Conservation (phyloP, 768 basidiomycete species). For the Pleurotus djamor region DNA sequence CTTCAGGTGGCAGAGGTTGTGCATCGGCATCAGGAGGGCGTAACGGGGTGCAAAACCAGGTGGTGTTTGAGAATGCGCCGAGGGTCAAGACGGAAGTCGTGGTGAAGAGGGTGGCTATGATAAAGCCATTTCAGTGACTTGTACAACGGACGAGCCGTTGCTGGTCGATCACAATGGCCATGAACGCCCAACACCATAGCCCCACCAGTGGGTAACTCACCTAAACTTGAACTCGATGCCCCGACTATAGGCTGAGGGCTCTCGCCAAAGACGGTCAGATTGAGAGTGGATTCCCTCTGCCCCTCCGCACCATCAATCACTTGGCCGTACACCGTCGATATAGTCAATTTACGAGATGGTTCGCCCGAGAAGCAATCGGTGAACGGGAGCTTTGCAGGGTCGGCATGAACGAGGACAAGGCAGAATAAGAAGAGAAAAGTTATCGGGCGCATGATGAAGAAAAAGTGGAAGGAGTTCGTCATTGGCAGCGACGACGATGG, state of each 20-base stretch:
- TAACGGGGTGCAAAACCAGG: constrained; percentile 77
- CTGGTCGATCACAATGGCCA: neutral
- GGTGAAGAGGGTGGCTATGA: constrained; percentile 82
- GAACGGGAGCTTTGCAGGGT: constrained; percentile 63
- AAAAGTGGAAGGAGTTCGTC: constrained; percentile 18
- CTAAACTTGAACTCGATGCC: constrained; percentile 61
- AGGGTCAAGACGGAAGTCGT: constrained; percentile 81
- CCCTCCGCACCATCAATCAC: constrained; percentile 39
- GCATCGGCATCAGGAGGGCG: constrained; percentile 79
- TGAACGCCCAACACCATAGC: neutral
- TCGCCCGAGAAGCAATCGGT: constrained; percentile 67
- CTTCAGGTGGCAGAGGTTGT: constrained; percentile 43
- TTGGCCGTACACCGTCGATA: constrained; percentile 75
- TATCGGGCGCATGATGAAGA: constrained; percentile 10
- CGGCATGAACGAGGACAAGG: constrained; percentile 30
- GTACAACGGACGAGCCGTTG: neutral
- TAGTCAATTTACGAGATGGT: constrained; percentile 54
- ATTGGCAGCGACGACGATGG: constrained; percentile 18
- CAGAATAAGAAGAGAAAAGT: constrained; percentile 23
- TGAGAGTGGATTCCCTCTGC: constrained; percentile 46
- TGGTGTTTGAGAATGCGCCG: constrained; percentile 63
- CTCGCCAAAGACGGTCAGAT: constrained; percentile 71
- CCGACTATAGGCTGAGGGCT: constrained; percentile 60
- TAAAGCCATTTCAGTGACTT: constrained; percentile 11
- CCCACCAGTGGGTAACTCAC: constrained; percentile 37